phyloP scores from a whole-genome alignment of 495 filamentous ascomycete species.

The Aspergillus sclerotiicarbonarius region DNA sequence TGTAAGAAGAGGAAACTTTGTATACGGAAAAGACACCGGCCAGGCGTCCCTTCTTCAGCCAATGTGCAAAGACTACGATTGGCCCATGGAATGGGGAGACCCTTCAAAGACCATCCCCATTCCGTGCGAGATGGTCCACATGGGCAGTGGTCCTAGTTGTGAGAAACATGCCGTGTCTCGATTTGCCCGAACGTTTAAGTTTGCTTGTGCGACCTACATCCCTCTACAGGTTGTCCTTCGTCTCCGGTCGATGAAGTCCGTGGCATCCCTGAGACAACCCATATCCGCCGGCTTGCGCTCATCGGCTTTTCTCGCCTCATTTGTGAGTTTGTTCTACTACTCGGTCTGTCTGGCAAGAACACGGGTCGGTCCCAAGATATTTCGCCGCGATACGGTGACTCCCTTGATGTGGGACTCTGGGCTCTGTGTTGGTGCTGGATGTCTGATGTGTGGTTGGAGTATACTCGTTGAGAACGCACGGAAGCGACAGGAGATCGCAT shows the following conservation, averaged over 20 bases:
- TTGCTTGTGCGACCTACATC: slow-evolving; percentile 76
- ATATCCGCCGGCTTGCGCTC: slow-evolving; percentile 64
- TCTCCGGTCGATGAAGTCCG: slow-evolving; percentile 51
- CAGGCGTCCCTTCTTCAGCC: slow-evolving; percentile 66
- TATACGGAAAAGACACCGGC: slow-evolving; percentile 78
- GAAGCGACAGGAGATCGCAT: slow-evolving; percentile 72
- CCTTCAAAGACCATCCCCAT: slow-evolving; percentile 71
- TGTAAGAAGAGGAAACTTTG: slow-evolving; percentile 59
- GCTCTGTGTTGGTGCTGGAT: slow-evolving; percentile 71
- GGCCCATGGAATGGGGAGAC: slow-evolving; percentile 73
- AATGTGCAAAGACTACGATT: slow-evolving; percentile 73
- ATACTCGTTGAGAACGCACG: slow-evolving; percentile 68
- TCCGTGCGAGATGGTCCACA: slow-evolving; percentile 87
- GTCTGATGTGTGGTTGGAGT: slow-evolving; percentile 82
- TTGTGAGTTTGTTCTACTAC: slow-evolving; percentile 85
- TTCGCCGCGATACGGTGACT: slow-evolving; percentile 52
- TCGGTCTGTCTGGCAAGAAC: slow-evolving; percentile 81
- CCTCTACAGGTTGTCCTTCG: slow-evolving; percentile 72
- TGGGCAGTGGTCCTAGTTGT: slow-evolving; percentile 73
- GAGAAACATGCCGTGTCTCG: slow-evolving; percentile 73
- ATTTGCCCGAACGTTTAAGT: slow-evolving; percentile 68
- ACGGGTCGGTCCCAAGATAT: slow-evolving; percentile 69
- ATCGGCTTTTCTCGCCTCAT: slow-evolving; percentile 78
- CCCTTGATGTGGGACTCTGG: slow-evolving; percentile 65
- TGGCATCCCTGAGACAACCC: slow-evolving; percentile 42